Evolutionary conservation across 2,329 filamentous ascomycete genomes (phyloP).

Genomic region (Chaetothyriales sp.): DNA sequence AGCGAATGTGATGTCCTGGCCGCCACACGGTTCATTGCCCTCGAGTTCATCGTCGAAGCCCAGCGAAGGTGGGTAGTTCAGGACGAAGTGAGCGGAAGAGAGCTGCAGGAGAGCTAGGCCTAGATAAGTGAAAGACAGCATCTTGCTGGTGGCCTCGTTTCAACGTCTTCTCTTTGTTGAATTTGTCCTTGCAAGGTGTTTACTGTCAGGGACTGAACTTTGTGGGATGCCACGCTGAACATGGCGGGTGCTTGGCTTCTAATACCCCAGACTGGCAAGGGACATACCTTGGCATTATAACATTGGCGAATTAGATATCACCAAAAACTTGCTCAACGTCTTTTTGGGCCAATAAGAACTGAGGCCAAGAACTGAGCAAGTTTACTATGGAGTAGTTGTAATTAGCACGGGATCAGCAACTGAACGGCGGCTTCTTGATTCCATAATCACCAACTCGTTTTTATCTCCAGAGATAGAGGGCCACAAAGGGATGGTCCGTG

Average conservation of each 20-base stretch:
- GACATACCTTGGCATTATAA: not conserved
- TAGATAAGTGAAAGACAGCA: not conserved
- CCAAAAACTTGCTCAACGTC: not conserved
- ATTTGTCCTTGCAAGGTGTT: not conserved
- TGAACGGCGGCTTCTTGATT: not conserved
- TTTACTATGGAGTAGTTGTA: not conserved
- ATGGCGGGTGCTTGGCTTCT: not conserved
- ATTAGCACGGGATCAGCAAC: not conserved
- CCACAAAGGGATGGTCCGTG: not conserved
- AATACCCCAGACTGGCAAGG: not conserved
- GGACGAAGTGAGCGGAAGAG: conserved; percentile 39
- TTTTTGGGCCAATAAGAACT: not conserved
- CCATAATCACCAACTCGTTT: not conserved
- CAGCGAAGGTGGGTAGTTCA: conserved; percentile 38
- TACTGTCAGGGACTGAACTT: not conserved
- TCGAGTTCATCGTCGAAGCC: conserved; percentile 36
- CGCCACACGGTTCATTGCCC: conserved; percentile 36
- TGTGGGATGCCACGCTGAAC: not conserved
- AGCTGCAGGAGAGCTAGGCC: not conserved
- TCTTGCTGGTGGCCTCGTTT: not conserved
- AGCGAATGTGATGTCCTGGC: conserved; percentile 24
- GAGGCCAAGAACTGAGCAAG: not conserved
- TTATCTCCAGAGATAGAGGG: not conserved
- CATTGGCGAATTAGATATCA: not conserved
- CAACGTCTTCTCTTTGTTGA: not conserved